phyloP scores from a whole-genome alignment of 495 filamentous ascomycete species.

The Penicillium samsonianum region DNA sequence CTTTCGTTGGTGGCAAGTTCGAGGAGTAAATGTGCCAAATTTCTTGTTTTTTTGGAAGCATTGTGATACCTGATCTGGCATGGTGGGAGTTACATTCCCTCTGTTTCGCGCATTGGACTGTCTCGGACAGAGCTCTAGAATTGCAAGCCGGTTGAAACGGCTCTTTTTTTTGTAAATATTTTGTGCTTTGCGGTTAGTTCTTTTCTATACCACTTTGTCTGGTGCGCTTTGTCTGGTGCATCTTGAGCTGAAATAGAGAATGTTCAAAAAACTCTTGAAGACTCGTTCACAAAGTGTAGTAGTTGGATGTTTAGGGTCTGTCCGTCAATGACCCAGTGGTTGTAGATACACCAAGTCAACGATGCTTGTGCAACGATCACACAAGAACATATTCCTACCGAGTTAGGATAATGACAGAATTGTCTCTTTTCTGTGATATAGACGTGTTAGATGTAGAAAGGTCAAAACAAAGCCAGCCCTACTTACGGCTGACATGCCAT shows the following conservation, averaged over 20 bases:
- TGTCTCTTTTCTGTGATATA: not conserved
- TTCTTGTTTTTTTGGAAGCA: conserved; percentile 23
- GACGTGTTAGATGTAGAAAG: not conserved
- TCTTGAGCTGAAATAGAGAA: conserved; percentile 8
- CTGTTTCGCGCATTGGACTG: conserved; percentile 11
- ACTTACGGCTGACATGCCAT: conserved; percentile 2
- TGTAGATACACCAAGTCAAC: not conserved
- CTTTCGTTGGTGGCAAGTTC: conserved; percentile 64
- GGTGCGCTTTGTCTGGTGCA: no score
- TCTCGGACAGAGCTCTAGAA: conserved; percentile 14
- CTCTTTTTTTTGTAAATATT: conserved; percentile 29
- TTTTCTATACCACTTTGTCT: conserved; percentile 29
- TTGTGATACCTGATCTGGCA: conserved; percentile 34
- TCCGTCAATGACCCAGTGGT: not conserved
- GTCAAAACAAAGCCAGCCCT: not conserved
- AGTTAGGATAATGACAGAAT: not conserved
- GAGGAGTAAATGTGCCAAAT: conserved; percentile 60
- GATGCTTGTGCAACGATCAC: not conserved
- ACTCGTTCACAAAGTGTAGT: not conserved
- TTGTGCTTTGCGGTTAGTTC: conserved; percentile 26
- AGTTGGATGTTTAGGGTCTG: not conserved
- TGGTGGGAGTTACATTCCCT: conserved; percentile 34
- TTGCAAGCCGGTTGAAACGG: conserved; percentile 19
- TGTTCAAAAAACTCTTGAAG: not conserved
- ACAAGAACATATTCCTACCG: not conserved